These are phyloP conservation scores for Luffa aegyptiaca DNA, from an alignment of 306 rosid species.

Conservation along the genomic window DNA sequence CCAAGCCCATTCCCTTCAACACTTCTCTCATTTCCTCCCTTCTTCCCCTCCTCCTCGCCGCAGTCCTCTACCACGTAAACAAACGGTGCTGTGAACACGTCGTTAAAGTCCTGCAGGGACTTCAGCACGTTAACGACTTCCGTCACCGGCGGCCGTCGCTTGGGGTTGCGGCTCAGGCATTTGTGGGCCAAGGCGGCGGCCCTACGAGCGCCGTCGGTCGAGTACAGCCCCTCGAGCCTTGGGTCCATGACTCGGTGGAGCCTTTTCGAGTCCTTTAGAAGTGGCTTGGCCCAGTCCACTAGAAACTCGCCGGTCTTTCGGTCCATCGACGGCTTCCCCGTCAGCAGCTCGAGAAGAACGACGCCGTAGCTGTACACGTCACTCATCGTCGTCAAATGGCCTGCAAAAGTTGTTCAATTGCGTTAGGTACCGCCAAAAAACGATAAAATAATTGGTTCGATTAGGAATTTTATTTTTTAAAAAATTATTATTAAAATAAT, in stretches of 20 bases:
- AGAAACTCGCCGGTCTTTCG: slow-evolving; percentile 29
- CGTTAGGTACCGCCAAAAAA: not conserved
- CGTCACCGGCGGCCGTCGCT: slow-evolving; percentile 47
- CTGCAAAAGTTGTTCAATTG: slow-evolving; percentile 18
- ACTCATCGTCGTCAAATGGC: slow-evolving; percentile 66
- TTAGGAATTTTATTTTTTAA: not conserved
- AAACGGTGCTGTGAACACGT: slow-evolving; percentile 43
- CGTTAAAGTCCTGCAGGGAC: slow-evolving; percentile 46
- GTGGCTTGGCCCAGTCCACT: slow-evolving; percentile 80
- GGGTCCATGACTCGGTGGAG: slow-evolving; percentile 73
- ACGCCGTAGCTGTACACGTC: slow-evolving; percentile 87
- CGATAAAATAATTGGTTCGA: not conserved
- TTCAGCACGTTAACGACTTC: slow-evolving; percentile 51
- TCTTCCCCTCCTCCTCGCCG: not conserved
- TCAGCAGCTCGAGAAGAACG: slow-evolving; percentile 65
- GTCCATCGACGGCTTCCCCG: slow-evolving; percentile 60
- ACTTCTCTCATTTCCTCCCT: not conserved
- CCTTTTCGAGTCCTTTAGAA: slow-evolving; percentile 49
- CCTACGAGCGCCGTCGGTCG: slow-evolving; percentile 58
- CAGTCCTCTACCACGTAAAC: slow-evolving; percentile 44
- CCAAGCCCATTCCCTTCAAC: not conserved
- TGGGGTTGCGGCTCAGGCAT: slow-evolving; percentile 59
- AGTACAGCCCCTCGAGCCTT: slow-evolving; percentile 67
- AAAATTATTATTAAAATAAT: not conserved
- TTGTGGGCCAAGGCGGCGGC: slow-evolving; percentile 80